Percentiles rank a stretch among this genome's conserved stretches.
Evolutionary conservation across 2,329 filamentous ascomycete species (phyloP).

Genomic region (Scolecobasidium constrictum): DNA sequence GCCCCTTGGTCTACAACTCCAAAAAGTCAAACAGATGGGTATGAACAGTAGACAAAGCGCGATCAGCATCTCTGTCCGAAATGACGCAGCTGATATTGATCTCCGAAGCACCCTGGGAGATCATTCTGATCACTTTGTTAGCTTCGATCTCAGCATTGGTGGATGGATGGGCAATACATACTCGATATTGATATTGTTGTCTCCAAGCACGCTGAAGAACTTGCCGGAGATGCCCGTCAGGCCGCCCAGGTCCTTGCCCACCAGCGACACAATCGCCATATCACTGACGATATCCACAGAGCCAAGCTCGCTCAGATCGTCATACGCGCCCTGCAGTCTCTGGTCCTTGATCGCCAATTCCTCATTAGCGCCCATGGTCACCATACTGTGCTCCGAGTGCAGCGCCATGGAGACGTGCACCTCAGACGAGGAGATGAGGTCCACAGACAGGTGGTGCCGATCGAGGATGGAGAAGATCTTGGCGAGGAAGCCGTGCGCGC

Average conservation of each 20-base stretch:
- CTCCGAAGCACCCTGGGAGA: constrained; percentile 60
- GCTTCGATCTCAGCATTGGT: not conserved
- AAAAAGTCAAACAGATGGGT: constrained; percentile 95
- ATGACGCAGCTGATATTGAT: constrained; percentile 99
- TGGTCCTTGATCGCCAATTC: constrained; percentile 37
- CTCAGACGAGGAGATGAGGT: constrained; percentile 92
- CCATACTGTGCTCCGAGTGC: constrained; percentile 51
- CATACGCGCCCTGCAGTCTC: constrained; percentile 41
- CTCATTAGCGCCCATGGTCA: constrained; percentile 23
- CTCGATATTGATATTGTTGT: constrained; percentile 92
- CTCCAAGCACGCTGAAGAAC: constrained; percentile 91
- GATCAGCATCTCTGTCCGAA: constrained; percentile 77
- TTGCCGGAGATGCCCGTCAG: constrained; percentile 84
- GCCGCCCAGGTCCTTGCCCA: constrained; percentile 94
- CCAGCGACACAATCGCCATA: constrained; percentile 92
- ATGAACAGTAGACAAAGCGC: constrained; percentile 92
- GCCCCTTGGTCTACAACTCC: constrained; percentile 43
- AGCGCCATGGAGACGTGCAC: constrained; percentile 97
- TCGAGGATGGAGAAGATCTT: constrained; percentile 89
- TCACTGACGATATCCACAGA: constrained; percentile 81
- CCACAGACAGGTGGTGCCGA: constrained; percentile 76
- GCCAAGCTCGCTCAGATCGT: constrained; percentile 68
- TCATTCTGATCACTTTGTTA: constrained; percentile 32
- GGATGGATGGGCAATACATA: constrained; percentile 79
- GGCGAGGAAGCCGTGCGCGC: constrained; percentile 92